These are phyloP conservation scores for Pyrrhoderma noxium DNA, from an alignment of 1,284 basidiomycete species.

Conservation along the genomic window DNA sequence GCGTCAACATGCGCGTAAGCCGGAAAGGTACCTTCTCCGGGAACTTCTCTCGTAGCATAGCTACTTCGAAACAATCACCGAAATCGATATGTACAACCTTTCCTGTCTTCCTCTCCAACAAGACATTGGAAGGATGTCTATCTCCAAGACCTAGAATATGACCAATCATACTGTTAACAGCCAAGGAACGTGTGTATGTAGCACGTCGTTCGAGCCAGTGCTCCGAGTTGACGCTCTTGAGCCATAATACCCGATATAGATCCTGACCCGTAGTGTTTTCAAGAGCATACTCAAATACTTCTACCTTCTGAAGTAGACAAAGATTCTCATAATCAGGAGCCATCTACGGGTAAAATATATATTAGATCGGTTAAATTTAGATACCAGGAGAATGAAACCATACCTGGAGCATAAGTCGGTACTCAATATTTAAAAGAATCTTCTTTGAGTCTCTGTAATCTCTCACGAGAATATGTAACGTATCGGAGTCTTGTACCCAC, in stretches of 20 bases:
- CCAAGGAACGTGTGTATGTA: slow-evolving; percentile 94
- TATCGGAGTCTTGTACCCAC: slow-evolving; percentile 97
- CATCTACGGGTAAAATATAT: slow-evolving; percentile 55
- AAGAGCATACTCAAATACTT: slow-evolving; percentile 98
- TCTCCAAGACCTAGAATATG: slow-evolving; percentile 99
- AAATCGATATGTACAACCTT: slow-evolving; percentile 98
- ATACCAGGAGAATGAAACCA: background rate
- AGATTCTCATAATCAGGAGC: slow-evolving; percentile 97
- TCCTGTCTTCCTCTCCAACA: slow-evolving; percentile 89
- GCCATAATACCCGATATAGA: slow-evolving; percentile 96
- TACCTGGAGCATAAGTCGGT: slow-evolving; percentile 94
- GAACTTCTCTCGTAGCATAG: slow-evolving; percentile 96
- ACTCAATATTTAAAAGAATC: slow-evolving; percentile 97
- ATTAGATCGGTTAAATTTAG: too few relatives aligned
- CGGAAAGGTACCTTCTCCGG: slow-evolving; percentile 99
- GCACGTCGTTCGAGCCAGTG: slow-evolving; percentile 97
- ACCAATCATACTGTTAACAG: slow-evolving; percentile 94
- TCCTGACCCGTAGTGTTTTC: slow-evolving; percentile 99
- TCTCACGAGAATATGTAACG: slow-evolving; percentile 95
- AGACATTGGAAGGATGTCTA: slow-evolving; percentile 93
- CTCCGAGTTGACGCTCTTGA: slow-evolving; percentile 92
- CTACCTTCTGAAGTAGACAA: slow-evolving; percentile 94
- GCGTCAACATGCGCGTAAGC: slow-evolving; percentile 95
- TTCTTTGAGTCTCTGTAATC: slow-evolving; percentile 94
- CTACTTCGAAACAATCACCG: slow-evolving; percentile 91